These are phyloP conservation scores for Botrytis aclada DNA, from an alignment of 2,329 filamentous ascomycete genomes.

Conservation along the genomic window DNA sequence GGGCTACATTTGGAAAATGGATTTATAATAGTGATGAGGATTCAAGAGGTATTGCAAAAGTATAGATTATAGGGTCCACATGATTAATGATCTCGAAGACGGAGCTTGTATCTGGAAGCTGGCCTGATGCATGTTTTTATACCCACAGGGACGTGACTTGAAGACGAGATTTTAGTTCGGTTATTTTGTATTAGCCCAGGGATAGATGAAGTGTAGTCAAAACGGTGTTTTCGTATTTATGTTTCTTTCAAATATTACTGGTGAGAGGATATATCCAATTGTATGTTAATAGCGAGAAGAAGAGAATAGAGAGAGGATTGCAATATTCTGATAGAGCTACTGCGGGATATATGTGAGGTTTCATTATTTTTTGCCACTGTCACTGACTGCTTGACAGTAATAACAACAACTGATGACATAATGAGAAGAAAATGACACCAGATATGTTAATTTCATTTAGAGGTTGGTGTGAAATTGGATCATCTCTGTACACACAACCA, in stretches of 20 bases:
- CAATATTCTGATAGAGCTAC: too few species aligned
- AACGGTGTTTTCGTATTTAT: neutral
- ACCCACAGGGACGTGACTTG: fast-evolving
- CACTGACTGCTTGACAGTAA: too few species aligned
- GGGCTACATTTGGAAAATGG: neutral
- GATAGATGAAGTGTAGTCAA: too few species aligned
- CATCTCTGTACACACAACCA: neutral
- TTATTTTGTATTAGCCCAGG: too few species aligned
- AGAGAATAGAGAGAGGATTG: neutral
- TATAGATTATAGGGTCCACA: neutral
- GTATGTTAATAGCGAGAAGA: neutral
- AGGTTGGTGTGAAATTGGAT: too few species aligned
- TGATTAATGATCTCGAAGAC: fast-evolving
- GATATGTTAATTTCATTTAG: too few species aligned
- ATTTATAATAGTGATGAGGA: neutral
- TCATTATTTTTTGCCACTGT: too few species aligned
- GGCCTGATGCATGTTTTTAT: neutral
- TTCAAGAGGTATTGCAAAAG: neutral
- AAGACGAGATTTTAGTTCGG: too few species aligned
- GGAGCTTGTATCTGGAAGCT: neutral
- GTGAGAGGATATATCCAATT: fast-evolving
- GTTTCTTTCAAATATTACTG: neutral
- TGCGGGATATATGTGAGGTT: neutral
- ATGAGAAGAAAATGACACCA: too few species aligned
- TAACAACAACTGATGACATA: too few species aligned